phyloP scores from a whole-genome alignment of 208 protist species.

The Leishmania tarentolae region DNA sequence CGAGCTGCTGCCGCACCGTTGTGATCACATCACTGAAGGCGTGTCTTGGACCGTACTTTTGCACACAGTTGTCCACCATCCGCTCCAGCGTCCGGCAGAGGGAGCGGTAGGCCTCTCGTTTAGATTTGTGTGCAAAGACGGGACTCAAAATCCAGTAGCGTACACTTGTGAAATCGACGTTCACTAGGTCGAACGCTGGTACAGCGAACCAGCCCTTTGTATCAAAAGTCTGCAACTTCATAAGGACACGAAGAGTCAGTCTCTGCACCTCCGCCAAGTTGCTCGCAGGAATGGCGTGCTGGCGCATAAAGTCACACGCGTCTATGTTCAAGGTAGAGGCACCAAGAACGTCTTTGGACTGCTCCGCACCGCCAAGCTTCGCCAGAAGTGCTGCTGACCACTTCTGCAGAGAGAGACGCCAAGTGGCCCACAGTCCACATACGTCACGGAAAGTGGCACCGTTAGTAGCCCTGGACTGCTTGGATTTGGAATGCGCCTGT shows the following conservation, averaged over 20 bases:
- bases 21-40: conserved; percentile 71
- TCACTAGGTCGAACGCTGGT: conserved; percentile 77
- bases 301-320: conserved; percentile 15
- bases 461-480: neutral
- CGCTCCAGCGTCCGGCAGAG: conserved; percentile 69
- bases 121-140: conserved; percentile 57
- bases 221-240: conserved; percentile 53
- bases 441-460: conserved; percentile 12
- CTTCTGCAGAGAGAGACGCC: neutral
- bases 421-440: conserved; percentile 9
- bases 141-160: conserved; percentile 52
- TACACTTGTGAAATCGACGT: conserved; percentile 76
- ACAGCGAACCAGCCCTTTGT: conserved; percentile 74
- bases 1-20: conserved; percentile 62
- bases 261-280: conserved; percentile 40
- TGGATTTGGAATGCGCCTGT: neutral
- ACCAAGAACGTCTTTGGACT: neutral
- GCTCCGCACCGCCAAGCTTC: neutral
- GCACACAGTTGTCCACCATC: conserved; percentile 86
- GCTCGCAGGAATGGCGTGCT: neutral
- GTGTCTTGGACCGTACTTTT: conserved; percentile 72
- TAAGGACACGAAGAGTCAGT: conserved; percentile 49
- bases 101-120: conserved; percentile 66
- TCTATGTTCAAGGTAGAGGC: neutral
- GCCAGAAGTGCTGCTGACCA: conserved; percentile 7